These are phyloP conservation scores for Takashimella koratensis DNA, from an alignment of 1,284 basidiomycete genomes.

Conservation along the genomic window DNA sequence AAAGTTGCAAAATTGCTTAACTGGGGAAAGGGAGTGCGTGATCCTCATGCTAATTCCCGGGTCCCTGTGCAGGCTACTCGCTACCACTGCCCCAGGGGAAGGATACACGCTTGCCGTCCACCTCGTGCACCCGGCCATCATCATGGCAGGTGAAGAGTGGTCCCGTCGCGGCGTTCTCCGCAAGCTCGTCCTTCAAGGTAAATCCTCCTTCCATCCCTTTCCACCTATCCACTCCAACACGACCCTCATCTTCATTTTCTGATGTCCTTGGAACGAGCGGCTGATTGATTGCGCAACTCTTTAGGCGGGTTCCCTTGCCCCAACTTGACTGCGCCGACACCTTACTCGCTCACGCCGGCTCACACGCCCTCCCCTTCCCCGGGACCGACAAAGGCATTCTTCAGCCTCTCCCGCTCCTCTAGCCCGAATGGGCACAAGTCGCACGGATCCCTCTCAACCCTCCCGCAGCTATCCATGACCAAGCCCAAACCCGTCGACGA, in stretches of 20 bases:
- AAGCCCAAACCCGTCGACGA: constrained; percentile 23
- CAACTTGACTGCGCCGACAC: constrained; percentile 39
- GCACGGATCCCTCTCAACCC: neutral
- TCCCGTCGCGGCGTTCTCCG: constrained; percentile 19
- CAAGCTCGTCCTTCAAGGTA: constrained; percentile 35
- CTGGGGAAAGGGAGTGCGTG: too few relatives aligned
- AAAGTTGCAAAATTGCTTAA: too few relatives aligned
- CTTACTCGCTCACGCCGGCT: constrained; percentile 35
- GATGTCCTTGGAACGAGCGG: too few relatives aligned
- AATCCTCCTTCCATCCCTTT: constrained; percentile 1
- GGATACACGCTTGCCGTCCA: constrained; percentile 34
- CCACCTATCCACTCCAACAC: neutral
- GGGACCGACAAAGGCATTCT: constrained; percentile 15
- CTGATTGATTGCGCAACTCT: too few relatives aligned
- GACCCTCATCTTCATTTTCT: neutral
- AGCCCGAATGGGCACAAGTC: constrained; percentile 5
- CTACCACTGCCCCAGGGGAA: constrained; percentile 24
- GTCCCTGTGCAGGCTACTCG: constrained; percentile 26
- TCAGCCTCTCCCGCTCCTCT: constrained; percentile 11
- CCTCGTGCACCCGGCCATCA: constrained; percentile 40
- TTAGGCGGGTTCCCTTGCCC: constrained; percentile 37
- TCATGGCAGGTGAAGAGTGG: constrained; percentile 36
- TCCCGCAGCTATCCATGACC: constrained; percentile 24
- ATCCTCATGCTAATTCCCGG: neutral
- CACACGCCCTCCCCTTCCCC: constrained; percentile 31